Conservation (phyloP, 192 early-diverging fungal genomes). For the Tieghemiomyces parasiticus region DNA sequence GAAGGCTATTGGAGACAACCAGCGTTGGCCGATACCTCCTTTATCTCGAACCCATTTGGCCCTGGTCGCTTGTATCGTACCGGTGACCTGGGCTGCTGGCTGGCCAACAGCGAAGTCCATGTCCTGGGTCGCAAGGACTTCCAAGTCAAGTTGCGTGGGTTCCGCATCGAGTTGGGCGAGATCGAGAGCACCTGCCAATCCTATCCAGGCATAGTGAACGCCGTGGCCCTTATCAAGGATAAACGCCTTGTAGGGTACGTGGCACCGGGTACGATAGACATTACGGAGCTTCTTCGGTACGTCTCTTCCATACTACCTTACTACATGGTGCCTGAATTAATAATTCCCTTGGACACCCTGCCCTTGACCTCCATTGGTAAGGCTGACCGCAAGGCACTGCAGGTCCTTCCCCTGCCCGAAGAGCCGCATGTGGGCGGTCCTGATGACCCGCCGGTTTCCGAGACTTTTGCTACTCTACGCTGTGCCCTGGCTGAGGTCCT, state of each 20-base stretch:
- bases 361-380: background rate
- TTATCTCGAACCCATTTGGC: slow-evolving; percentile 23
- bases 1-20: slow-evolving; percentile 21
- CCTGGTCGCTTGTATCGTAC: slow-evolving; percentile 17
- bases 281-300: background rate
- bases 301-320: background rate
- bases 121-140: slow-evolving; percentile 19
- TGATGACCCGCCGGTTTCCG: background rate
- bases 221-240: slow-evolving; percentile 12
- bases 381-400: background rate
- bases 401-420: background rate
- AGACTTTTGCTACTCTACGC: background rate
- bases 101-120: slow-evolving; percentile 17
- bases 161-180: slow-evolving; percentile 21
- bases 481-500: background rate
- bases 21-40: slow-evolving; percentile 17
- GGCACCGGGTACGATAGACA: slow-evolving; percentile 13
- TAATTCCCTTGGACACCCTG: background rate
- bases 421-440: background rate
- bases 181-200: slow-evolving; percentile 12
- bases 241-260: slow-evolving; percentile 18
- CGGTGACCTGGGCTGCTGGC: slow-evolving; percentile 18
- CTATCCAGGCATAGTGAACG: slow-evolving; percentile 13
- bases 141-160: slow-evolving; percentile 24
- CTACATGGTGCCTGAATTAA: background rate